Base-by-base conservation (phyloP, 495 filamentous ascomycete species). In the Penicillium steckii region DNA sequence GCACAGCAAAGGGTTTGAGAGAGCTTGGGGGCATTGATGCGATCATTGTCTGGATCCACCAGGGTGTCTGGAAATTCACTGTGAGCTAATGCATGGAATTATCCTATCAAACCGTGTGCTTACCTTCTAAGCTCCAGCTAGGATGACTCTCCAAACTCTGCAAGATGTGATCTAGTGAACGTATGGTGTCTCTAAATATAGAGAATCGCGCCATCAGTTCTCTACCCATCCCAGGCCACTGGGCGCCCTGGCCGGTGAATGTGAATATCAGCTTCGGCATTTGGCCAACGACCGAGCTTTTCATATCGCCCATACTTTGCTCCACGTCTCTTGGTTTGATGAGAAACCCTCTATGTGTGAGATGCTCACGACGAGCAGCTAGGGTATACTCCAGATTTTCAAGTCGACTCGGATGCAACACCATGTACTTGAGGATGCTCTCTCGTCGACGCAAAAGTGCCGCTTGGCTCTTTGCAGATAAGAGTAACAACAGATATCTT, bases 1-100 rank as follows among this genome's bases (percentile, higher is more conserved):
- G 81, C 82, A 0, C 68, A 75, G 33, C 68, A 76, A 8, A 67
- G 32, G 1, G 71, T 61, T 44, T 80, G 77, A 12, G 64, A 66
- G 1, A 62, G 54, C 22, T 59, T 50, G 0, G 69, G 55, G 4
- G 60, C 17, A 8, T 55, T 25, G 6, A 71, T 25, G 12, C 13
- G 35, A 17, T 17, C 4, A 5, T 40, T 13, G 12, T 17, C n/a
- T 33, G 10, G 30, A 6, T 33, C 22, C 2, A 13, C 17, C 3
- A 38, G 8, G 12, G 30, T 13, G 46, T 5, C 27, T 50, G 24
- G 54, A 55, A 17, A 43, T 17, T 8, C 52, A 43, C 29, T 55
- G 40, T 9, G 38, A 6, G 8, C 30, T 55, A 61, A 25, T 40
- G 19, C 3, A n/a, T 52, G 27, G 48, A 23, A 40, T 33, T 13